phyloP scores from a whole-genome alignment of 306 rosid genomes.

The Trifolium fragiferum region DNA sequence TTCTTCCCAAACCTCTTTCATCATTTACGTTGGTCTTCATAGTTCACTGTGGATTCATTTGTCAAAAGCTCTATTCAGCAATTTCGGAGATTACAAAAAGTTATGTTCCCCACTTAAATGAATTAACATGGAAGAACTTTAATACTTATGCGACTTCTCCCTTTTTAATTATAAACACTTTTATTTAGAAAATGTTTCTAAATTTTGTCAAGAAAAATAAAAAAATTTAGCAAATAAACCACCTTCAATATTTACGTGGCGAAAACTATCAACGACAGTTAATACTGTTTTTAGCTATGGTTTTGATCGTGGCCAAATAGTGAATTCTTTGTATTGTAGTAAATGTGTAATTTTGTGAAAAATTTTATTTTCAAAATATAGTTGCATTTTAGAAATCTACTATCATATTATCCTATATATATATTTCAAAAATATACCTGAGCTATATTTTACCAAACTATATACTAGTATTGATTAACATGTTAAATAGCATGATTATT shows the following conservation, averaged over 20 bases:
- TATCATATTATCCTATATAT: not conserved
- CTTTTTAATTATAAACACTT: too few relatives aligned
- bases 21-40: constrained; percentile 51
- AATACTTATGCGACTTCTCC: not conserved
- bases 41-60: constrained; percentile 45
- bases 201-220: too few relatives aligned
- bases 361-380: not conserved
- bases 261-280: too few relatives aligned
- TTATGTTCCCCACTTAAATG: constrained; percentile 66
- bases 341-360: too few relatives aligned
- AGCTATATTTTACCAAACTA: not conserved
- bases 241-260: too few relatives aligned
- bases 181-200: too few relatives aligned
- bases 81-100: constrained; percentile 60
- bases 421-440: not conserved
- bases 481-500: too few relatives aligned
- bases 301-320: too few relatives aligned
- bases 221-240: too few relatives aligned
- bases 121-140: not conserved
- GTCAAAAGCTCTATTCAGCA: constrained; percentile 62
- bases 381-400: not conserved
- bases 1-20: constrained; percentile 45
- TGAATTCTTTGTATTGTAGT: too few relatives aligned
- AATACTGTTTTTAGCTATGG: too few relatives aligned
- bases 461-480: too few relatives aligned